Evolutionary conservation across 2,329 filamentous ascomycete species (phyloP), one percentile per base, ranked within the genome.

Genomic region (Alternaria panax): DNA sequence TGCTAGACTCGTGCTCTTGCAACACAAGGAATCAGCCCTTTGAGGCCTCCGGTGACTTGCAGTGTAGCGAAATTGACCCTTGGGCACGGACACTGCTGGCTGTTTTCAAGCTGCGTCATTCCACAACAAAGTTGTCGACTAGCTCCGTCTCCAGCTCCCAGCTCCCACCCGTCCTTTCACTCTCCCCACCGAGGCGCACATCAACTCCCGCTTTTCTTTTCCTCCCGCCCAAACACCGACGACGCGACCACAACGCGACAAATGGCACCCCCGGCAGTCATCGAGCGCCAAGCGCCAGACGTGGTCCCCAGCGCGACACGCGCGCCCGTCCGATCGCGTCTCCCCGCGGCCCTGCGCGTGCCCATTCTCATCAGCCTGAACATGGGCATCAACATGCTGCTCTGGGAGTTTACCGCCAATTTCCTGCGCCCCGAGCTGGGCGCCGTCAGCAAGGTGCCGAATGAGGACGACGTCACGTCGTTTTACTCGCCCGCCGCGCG

Each of bases 391-490:
- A 90, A 88, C 64, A 84, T 86, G 16, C 70, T 88, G 18, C 84
- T 91, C 7, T 90, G 91, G 76, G 86, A 87, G 46, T 73, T 89
- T 52, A 81, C 86, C 7, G 83, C 86, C 47, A 83, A 85, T 36
- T 83, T 87, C 62, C 88, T 87, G 5, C 82, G 84, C 14, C 86
- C 85, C 7, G 89, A 93, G 75, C 81, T 96, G 40, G 87, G 88
- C 1, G 80, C 81, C 25, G 84, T 94, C 59, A 90, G 87, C 75
- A 87, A 88, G 70, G 84, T 84, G 57, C 68, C 72, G 5, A 78
- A 87, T 60, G 86, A 89, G 51, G 84, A 85, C 52, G 87, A 86
- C 82, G 79, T 80, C 38, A 70, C 55, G 72, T 87, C 92, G 74
- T 42, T 70, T 18, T 70, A 68, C 60, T 64, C 64, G 38, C 83